A percentile compares a stretch with the other conserved stretches of the same genome.
These are phyloP conservation scores for Melocanna baccifera DNA, from an alignment of 176 grass and related monocot genomes.

Conservation along the genomic window DNA sequence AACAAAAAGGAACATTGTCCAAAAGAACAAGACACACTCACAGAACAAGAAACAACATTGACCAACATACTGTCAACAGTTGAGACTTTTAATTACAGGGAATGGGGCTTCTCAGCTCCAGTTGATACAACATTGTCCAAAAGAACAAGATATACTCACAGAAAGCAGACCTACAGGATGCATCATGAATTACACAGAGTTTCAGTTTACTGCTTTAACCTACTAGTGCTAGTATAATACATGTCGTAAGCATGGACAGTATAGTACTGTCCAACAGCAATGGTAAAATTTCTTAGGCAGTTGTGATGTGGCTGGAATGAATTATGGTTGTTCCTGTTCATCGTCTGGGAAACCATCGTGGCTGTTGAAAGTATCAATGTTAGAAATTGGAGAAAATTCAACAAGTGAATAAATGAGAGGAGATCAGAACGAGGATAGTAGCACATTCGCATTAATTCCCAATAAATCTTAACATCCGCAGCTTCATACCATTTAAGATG, in stretches of 20 bases:
- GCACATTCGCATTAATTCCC: too few species aligned
- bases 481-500: too few species aligned
- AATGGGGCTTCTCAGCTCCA: not conserved
- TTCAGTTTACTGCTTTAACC: slow-evolving; percentile 2
- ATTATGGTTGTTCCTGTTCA: too few species aligned
- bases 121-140: not conserved
- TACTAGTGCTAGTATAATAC: not conserved
- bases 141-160: not conserved
- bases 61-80: too few species aligned
- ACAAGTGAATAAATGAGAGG: too few species aligned
- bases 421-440: too few species aligned
- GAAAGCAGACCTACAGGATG: slow-evolving; percentile 15
- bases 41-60: not conserved
- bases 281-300: not conserved
- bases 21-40: too few species aligned
- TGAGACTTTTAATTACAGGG: not conserved
- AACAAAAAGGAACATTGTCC: too few species aligned
- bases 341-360: too few species aligned
- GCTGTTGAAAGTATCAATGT: too few species aligned
- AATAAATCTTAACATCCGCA: too few species aligned
- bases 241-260: not conserved
- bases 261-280: not conserved
- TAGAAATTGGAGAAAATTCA: too few species aligned
- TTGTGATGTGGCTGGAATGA: not conserved
- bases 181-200: not conserved